Conservation (phyloP, 139 green algal species). For the Diplosphaera chodatii region DNA sequence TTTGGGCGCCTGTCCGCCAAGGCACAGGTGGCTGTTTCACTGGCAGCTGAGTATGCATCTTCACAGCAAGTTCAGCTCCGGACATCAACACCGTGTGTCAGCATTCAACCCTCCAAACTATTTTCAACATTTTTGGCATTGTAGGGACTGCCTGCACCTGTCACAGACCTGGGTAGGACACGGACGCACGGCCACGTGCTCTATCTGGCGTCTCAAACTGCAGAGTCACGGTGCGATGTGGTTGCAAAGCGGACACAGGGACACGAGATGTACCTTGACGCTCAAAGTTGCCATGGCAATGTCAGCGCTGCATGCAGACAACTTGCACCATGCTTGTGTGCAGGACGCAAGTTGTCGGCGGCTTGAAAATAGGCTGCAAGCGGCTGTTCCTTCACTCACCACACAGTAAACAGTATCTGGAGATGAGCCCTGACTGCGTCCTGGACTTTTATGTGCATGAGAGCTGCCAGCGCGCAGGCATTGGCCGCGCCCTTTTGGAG, state of each 20-base stretch:
- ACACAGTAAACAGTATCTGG: conserved; percentile 22
- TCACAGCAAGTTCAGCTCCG: too few relatives aligned
- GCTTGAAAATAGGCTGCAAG: conserved; percentile 65
- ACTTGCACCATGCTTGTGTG: not conserved
- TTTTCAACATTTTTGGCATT: not conserved
- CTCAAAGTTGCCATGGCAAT: too few relatives aligned
- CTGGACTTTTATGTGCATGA: conserved; percentile 85
- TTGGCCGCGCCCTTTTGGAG: conserved; percentile 63
- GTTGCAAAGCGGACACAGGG: too few relatives aligned
- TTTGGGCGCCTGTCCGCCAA: conserved; percentile 18
- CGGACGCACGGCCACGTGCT: conserved; percentile 30
- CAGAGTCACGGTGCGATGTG: too few relatives aligned
- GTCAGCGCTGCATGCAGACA: too few relatives aligned
- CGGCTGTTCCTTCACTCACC: conserved; percentile 49
- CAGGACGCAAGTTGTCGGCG: conserved; percentile 42
- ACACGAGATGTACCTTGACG: too few relatives aligned
- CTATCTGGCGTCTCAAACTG: conserved; percentile 30
- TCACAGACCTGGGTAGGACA: conserved; percentile 37
- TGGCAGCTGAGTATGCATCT: too few relatives aligned
- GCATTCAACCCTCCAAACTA: too few relatives aligned
- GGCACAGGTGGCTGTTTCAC: conserved; percentile 16
- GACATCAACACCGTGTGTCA: too few relatives aligned
- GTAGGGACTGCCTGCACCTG: conserved; percentile 28
- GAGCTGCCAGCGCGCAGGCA: conserved; percentile 54
- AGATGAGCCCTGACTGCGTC: conserved; percentile 60